Conservation (phyloP, 495 filamentous ascomycete species). For the Hyaloscypha finlandica region DNA sequence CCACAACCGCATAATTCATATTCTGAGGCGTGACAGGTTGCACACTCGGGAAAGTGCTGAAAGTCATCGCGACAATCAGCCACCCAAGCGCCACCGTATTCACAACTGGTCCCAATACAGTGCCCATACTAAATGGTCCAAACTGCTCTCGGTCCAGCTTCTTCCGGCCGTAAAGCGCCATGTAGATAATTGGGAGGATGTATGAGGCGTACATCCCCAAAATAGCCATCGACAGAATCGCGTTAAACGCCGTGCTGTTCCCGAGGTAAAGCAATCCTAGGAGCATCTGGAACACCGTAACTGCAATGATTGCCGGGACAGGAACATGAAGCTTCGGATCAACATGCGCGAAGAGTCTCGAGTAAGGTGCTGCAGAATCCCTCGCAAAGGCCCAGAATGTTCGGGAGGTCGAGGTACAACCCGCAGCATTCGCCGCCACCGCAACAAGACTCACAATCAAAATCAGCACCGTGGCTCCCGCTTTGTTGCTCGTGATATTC, state of each 20-base stretch:
- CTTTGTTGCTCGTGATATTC: conserved; percentile 33
- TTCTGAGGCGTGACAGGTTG: conserved; percentile 42
- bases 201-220: conserved; percentile 46
- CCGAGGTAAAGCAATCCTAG: conserved; percentile 29
- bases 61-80: conserved; percentile 19
- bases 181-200: conserved; percentile 42
- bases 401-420: conserved; percentile 49
- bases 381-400: conserved; percentile 56
- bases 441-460: conserved; percentile 39
- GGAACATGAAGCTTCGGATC: conserved; percentile 26
- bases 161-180: conserved; percentile 35
- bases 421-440: conserved; percentile 38
- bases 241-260: conserved; percentile 48
- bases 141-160: conserved; percentile 29
- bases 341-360: conserved; percentile 38
- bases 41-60: conserved; percentile 38
- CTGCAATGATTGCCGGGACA: conserved; percentile 24
- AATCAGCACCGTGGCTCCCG: conserved; percentile 39
- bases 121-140: conserved; percentile 41
- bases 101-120: conserved; percentile 35
- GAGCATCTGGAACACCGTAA: conserved; percentile 25
- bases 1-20: conserved; percentile 54
- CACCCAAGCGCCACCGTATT: conserved; percentile 36
- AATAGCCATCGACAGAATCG: conserved; percentile 46
- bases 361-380: conserved; percentile 49